Conservation (phyloP, 768 basidiomycete genomes). For the Boletus eberwhitei region DNA sequence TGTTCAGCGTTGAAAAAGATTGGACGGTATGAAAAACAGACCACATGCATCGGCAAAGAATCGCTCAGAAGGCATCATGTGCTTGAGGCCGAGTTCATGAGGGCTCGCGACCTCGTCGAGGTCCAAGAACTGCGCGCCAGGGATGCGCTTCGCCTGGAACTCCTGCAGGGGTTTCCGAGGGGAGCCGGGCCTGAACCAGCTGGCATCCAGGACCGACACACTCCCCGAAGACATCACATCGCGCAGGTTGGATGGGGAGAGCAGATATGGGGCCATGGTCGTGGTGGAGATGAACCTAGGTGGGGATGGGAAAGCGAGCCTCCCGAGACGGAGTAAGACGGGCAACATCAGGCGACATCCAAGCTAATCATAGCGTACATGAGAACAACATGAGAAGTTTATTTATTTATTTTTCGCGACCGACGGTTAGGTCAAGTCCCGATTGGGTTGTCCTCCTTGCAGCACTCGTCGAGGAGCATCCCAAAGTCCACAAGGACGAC, state of each 20-base stretch:
- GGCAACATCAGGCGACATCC: too few relatives aligned
- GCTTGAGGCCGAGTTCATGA: constrained; percentile 78
- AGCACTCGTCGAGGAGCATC: constrained; percentile 3
- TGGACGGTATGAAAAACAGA: constrained; percentile 37
- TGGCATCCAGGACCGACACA: constrained; percentile 61
- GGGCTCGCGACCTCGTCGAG: constrained; percentile 74
- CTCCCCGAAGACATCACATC: constrained; percentile 34
- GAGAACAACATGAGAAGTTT: neutral
- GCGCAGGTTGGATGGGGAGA: constrained; percentile 49
- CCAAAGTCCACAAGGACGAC: constrained; percentile 4
- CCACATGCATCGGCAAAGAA: constrained; percentile 79
- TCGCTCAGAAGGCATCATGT: constrained; percentile 84
- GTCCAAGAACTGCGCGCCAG: constrained; percentile 71
- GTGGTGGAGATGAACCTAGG: constrained; percentile 38
- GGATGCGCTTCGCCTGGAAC: constrained; percentile 64
- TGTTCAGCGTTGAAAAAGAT: constrained; percentile 6
- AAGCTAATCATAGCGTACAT: constrained; percentile 1
- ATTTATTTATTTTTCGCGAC: constrained; percentile 14
- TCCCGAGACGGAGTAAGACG: constrained; percentile 9
- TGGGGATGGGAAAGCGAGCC: neutral
- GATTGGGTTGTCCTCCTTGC: constrained; percentile 6
- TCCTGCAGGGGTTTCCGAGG: constrained; percentile 68
- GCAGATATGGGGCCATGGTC: constrained; percentile 42
- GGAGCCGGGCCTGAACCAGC: constrained; percentile 94
- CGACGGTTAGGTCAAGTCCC: constrained; percentile 1